Evolutionary conservation across 352 stramenopile genomes (phyloP).

Genomic region (Phytophthora kernoviae): DNA sequence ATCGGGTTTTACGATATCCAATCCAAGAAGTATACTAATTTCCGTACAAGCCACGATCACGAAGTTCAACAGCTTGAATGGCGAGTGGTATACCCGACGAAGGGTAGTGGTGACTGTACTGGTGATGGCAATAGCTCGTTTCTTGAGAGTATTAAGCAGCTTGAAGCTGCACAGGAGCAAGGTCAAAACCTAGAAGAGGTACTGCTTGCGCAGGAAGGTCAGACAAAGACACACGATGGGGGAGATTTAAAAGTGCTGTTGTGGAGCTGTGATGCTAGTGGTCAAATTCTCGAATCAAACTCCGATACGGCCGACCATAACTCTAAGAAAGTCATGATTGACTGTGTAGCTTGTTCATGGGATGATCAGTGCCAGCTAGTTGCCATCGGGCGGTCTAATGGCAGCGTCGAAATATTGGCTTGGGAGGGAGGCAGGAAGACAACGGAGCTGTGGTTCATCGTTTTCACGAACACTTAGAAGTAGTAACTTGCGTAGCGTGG

Average conservation of each 20-base stretch:
- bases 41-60: conserved; percentile 46
- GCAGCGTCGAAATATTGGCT: conserved; percentile 47
- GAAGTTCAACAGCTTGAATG: conserved; percentile 57
- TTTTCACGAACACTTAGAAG: conserved; percentile 65
- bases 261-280: conserved; percentile 53
- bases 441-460: conserved; percentile 7
- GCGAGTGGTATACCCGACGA: conserved; percentile 24
- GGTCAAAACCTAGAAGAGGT: conserved; percentile 59
- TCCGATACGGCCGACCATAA: conserved; percentile 29
- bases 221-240: conserved; percentile 3
- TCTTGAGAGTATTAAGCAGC: conserved; percentile 49
- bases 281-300: conserved; percentile 45
- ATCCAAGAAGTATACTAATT: conserved; percentile 56
- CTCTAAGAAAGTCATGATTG: conserved; percentile 24
- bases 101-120: neutral
- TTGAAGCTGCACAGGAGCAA: conserved; percentile 54
- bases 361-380: conserved; percentile 28
- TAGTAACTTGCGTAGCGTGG: conserved; percentile 52
- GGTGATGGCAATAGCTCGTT: conserved; percentile 28
- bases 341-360: conserved; percentile 37
- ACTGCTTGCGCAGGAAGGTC: conserved; percentile 36
- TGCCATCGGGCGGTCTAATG: conserved; percentile 46
- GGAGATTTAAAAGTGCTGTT: conserved; percentile 41
- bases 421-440: neutral
- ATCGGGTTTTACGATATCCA: conserved; percentile 63